Conservation (phyloP, 1,284 basidiomycete species). For the Cryptococcus jaspeensis region DNA sequence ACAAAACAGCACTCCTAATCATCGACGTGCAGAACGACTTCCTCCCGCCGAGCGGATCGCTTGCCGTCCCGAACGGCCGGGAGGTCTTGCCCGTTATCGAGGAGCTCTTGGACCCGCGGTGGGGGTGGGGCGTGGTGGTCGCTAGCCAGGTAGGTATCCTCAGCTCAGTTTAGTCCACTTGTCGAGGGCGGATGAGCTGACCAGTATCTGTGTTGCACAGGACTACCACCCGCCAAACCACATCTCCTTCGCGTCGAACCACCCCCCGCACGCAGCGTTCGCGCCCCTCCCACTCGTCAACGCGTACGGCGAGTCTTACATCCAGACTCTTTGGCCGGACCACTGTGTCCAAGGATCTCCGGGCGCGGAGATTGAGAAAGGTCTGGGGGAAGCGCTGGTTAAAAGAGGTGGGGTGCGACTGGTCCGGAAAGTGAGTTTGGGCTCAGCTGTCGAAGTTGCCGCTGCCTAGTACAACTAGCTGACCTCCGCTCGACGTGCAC, state of each 20-base stretch:
- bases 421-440: background rate
- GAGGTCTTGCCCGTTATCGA: conserved; percentile 56
- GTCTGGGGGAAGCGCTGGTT: conserved; percentile 19
- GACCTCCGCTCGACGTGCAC: background rate
- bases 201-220: conserved; percentile 17
- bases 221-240: conserved; percentile 60
- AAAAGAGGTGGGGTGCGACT: conserved; percentile 36
- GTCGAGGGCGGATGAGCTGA: background rate
- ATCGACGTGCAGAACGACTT: conserved; percentile 67
- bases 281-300: conserved; percentile 47
- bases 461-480: background rate
- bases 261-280: conserved; percentile 54
- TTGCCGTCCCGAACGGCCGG: conserved; percentile 56
- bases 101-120: conserved; percentile 54
- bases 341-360: conserved; percentile 51
- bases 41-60: conserved; percentile 60
- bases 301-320: conserved; percentile 26
- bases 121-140: conserved; percentile 57
- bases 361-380: conserved; percentile 39
- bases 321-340: conserved; percentile 59
- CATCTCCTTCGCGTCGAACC: conserved; percentile 64
- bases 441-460: background rate
- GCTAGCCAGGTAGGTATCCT: conserved; percentile 52
- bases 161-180: background rate
- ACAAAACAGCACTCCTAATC: conserved; percentile 55